Evolutionary conservation across 164 flowering plant genomes (phyloP).

Genomic region (Piper betle): DNA sequence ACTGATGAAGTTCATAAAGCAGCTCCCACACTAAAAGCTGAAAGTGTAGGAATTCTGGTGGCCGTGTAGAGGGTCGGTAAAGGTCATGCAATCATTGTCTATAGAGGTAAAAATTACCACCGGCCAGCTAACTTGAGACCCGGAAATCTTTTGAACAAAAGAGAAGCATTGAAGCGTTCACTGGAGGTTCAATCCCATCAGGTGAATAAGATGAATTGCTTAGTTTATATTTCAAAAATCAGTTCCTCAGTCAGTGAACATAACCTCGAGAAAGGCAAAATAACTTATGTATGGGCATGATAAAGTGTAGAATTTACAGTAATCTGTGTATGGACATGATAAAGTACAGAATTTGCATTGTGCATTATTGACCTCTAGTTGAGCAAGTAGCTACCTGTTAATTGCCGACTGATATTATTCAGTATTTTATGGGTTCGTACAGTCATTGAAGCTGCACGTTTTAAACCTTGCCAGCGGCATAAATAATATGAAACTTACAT

Average conservation of each 20-base stretch:
- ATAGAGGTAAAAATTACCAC: conserved; percentile 85
- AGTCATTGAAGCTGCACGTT: conserved; percentile 93
- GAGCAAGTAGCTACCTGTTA: no score
- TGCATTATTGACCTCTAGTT: background rate
- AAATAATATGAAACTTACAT: conserved; percentile 38
- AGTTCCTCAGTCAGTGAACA: background rate
- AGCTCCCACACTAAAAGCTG: conserved; percentile 73
- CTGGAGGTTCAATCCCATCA: conserved; percentile 71
- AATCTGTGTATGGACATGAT: background rate
- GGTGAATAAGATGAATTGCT: conserved; percentile 27
- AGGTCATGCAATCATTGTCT: conserved; percentile 77
- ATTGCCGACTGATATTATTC: no score
- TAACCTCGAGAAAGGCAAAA: background rate
- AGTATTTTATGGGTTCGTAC: conserved; percentile 15
- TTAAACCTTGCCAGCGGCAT: conserved; percentile 48
- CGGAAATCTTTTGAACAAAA: conserved; percentile 59
- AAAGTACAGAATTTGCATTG: background rate
- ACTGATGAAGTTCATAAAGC: conserved; percentile 37
- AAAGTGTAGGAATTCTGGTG: conserved; percentile 93
- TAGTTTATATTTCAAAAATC: background rate
- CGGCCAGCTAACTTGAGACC: conserved; percentile 76
- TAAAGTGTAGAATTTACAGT: background rate
- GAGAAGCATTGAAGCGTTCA: conserved; percentile 71
- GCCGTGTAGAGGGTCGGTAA: conserved; percentile 73
- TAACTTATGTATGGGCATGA: no score